phyloP scores from a whole-genome alignment of 768 basidiomycete genomes.

The Phanerochaete carnosa region DNA sequence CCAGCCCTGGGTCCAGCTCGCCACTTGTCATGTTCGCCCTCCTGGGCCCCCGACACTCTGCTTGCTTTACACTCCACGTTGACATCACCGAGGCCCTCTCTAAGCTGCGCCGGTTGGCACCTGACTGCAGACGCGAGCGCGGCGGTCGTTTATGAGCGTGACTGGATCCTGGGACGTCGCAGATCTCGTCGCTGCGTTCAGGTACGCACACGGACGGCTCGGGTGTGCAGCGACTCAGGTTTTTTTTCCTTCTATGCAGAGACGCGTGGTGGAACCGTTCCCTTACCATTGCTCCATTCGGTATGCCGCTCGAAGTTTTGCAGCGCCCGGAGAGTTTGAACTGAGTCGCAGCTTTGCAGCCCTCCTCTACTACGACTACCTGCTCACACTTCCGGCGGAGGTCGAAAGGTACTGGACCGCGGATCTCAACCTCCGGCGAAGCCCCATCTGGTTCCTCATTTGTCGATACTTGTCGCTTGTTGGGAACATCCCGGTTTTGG shows the following conservation, averaged over 20 bases:
- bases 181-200: background rate
- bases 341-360: background rate
- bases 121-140: background rate
- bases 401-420: conserved; percentile 1
- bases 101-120: no score
- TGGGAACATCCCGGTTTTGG: background rate
- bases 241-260: no score
- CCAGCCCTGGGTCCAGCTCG: no score
- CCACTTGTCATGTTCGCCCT: no score
- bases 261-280: background rate
- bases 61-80: no score
- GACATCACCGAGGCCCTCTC: no score
- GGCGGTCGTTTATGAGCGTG: background rate
- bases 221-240: background rate
- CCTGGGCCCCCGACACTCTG: no score
- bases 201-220: background rate
- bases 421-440: background rate
- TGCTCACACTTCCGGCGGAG: conserved; percentile 1
- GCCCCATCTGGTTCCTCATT: background rate
- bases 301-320: background rate
- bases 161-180: background rate
- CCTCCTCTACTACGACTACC: conserved; percentile 2
- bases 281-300: background rate
- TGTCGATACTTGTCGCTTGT: background rate
- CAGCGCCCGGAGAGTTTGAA: background rate